Percentiles rank a stretch among this genome's conserved stretches.
phyloP scores from a whole-genome alignment of 768 basidiomycete genomes.

The Phallus indusiatus region DNA sequence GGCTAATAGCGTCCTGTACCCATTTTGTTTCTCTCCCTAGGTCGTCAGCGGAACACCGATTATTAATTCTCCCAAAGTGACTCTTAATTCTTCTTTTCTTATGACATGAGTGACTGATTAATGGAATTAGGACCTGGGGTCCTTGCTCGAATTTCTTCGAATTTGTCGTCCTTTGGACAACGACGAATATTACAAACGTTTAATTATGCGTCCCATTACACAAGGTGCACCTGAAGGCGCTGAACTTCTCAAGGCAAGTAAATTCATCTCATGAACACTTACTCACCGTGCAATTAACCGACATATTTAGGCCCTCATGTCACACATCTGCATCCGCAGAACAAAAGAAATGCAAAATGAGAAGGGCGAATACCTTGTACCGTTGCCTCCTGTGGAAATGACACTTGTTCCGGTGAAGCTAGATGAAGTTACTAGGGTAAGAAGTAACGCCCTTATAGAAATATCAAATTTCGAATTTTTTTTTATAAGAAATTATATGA shows the following conservation, averaged over 20 bases:
- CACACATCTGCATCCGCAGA: conserved; percentile 65
- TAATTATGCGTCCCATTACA: conserved; percentile 71
- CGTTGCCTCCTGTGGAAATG: conserved; percentile 75
- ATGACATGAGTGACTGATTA: background rate
- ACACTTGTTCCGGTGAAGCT: conserved; percentile 65
- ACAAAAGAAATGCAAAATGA: conserved; percentile 91
- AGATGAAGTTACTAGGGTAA: conserved; percentile 52
- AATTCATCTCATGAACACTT: conserved; percentile 12
- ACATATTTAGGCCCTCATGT: conserved; percentile 56
- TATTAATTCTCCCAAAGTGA: conserved; percentile 69
- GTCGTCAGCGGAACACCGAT: conserved; percentile 82
- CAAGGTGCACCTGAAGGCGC: conserved; percentile 57
- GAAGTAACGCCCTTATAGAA: conserved; percentile 12
- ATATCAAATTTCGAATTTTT: conserved; percentile 1
- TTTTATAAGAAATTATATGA: conserved; percentile 51
- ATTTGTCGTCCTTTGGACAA: conserved; percentile 83
- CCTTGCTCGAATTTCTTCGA: conserved; percentile 71
- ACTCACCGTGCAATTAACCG: background rate
- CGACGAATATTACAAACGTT: conserved; percentile 70
- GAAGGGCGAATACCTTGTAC: conserved; percentile 60
- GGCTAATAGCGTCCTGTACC: background rate
- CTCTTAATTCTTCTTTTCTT: conserved; percentile 1
- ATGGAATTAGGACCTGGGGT: conserved; percentile 67
- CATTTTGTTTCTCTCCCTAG: background rate
- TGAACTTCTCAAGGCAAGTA: conserved; percentile 63